Evolutionary conservation across 1,284 basidiomycete species (phyloP).

Genomic region (Ganoderma multipileum): DNA sequence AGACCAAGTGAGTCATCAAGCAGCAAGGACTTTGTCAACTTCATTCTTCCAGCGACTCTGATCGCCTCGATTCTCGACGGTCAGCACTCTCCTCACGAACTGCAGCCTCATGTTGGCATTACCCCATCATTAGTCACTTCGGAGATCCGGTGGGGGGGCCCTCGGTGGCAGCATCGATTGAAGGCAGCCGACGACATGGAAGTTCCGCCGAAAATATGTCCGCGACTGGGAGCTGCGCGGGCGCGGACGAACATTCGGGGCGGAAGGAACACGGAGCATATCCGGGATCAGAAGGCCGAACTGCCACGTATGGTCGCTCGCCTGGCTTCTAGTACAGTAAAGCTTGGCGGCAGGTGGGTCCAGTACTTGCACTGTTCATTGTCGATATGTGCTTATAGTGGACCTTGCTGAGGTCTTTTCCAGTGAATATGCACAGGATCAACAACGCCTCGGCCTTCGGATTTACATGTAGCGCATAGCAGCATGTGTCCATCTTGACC

Average conservation of each 20-base stretch:
- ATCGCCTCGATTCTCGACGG: not conserved
- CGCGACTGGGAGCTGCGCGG: not conserved
- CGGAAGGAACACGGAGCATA: slow-evolving; percentile 31
- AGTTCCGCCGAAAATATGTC: not conserved
- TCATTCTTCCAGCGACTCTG: not conserved
- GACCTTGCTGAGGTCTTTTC: too few species aligned
- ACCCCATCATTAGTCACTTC: slow-evolving; percentile 10
- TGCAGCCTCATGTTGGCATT: slow-evolving; percentile 5
- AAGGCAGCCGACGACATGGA: not conserved
- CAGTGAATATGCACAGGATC: too few species aligned
- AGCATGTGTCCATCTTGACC: too few species aligned
- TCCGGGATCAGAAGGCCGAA: slow-evolving; percentile 26
- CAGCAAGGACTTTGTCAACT: not conserved
- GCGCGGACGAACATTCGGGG: slow-evolving; percentile 17
- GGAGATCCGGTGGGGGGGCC: slow-evolving; percentile 8
- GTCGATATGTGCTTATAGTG: too few species aligned
- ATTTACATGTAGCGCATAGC: too few species aligned
- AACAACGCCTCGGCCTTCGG: too few species aligned
- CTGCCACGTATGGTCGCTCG: not conserved
- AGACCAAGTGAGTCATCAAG: not conserved
- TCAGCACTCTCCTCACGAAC: too few species aligned
- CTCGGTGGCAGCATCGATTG: not conserved
- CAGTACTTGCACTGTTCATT: too few species aligned
- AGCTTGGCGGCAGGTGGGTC: not conserved
- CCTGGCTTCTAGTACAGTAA: not conserved